Percentiles rank a stretch among this genome's conserved stretches.
These are phyloP conservation scores for Coniella lustricola DNA, from an alignment of 2,329 filamentous ascomycete species.

Conservation along the genomic window DNA sequence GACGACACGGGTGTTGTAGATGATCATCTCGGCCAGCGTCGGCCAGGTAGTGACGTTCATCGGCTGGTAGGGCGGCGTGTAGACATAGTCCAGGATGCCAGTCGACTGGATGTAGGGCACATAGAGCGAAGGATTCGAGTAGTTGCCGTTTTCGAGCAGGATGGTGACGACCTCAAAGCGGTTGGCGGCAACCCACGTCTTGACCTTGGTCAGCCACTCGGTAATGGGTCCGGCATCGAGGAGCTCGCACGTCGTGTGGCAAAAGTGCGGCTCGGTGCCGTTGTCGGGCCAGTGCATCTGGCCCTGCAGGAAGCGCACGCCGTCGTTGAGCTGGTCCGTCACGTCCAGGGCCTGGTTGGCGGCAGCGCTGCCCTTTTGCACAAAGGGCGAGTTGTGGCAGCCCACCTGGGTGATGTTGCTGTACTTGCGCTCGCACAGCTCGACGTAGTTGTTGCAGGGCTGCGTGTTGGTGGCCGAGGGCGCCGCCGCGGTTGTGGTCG, in stretches of 20 bases:
- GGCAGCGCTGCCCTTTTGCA: slow-evolving; percentile 60
- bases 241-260: slow-evolving; percentile 76
- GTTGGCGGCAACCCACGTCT: slow-evolving; percentile 64
- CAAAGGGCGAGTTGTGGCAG: slow-evolving; percentile 78
- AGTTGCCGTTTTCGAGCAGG: slow-evolving; percentile 77
- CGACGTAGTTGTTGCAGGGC: slow-evolving; percentile 71
- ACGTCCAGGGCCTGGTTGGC: slow-evolving; percentile 69
- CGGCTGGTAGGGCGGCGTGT: slow-evolving; percentile 59
- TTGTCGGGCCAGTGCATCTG: slow-evolving; percentile 54
- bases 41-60: slow-evolving; percentile 77
- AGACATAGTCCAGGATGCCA: slow-evolving; percentile 67
- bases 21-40: slow-evolving; percentile 69
- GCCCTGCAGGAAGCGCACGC: slow-evolving; percentile 57
- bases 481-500: slow-evolving; percentile 33
- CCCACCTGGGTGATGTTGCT: slow-evolving; percentile 74
- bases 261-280: slow-evolving; percentile 58
- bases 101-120: slow-evolving; percentile 61
- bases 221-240: slow-evolving; percentile 75
- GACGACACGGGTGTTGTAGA: slow-evolving; percentile 62
- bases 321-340: slow-evolving; percentile 68
- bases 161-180: slow-evolving; percentile 87
- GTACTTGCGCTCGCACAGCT: slow-evolving; percentile 71
- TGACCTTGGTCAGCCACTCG: slow-evolving; percentile 62
- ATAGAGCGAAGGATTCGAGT: slow-evolving; percentile 57
- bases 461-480: slow-evolving; percentile 59